Evolutionary conservation across 2,329 filamentous ascomycete species (phyloP), one percentile per base, ranked within the genome.

Genomic region (Colletotrichum sp.): DNA sequence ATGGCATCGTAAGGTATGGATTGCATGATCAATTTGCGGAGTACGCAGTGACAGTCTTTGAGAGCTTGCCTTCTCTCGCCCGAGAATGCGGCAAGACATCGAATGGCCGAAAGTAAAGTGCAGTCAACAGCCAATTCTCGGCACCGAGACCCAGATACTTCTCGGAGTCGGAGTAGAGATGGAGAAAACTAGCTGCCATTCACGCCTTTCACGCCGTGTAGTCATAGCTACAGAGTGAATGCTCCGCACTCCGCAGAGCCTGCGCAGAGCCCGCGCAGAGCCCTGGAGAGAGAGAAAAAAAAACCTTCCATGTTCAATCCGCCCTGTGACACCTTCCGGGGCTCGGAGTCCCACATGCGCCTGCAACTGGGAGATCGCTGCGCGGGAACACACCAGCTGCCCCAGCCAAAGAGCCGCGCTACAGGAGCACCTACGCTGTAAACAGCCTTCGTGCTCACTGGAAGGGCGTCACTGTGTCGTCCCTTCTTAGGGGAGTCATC

Each of bases 391-490:
- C 43, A 13, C 43, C 43, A 12, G 43, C 10, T 48, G 43, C 43
- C 43, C 10, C 9, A 48, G 43, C 43, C 6, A 48, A n/a, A 48
- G 43, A 48, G 43, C 58, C 28, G 18, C 58, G 32, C 21, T 38
- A n/a, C 36, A 30, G 30, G 13, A 72, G 16, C 32, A 48, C 9
- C 63, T 65, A 36, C 28, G 34, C 36, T 55, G 57, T 32, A 36
- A 43, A 43, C 61, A 55, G 15, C n/a, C 13, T n/a, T 28, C 57
- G 38, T 43, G 38, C 43, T 73, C 58, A 74, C 61, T 55, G 34
- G 72, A 72, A 75, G 72, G 72, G 68, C 72, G 72, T 75, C 68
- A 55, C 48, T 55, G 61, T 61, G 61, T 55, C 52, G 52, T 38
- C 21, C 21, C 21, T 16, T 38, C 21, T 30, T 28, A n/a, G 16